Evolutionary conservation across 768 basidiomycete genomes (phyloP), one percentile per base, ranked within the genome.

Genomic region (Mycena rosella): DNA sequence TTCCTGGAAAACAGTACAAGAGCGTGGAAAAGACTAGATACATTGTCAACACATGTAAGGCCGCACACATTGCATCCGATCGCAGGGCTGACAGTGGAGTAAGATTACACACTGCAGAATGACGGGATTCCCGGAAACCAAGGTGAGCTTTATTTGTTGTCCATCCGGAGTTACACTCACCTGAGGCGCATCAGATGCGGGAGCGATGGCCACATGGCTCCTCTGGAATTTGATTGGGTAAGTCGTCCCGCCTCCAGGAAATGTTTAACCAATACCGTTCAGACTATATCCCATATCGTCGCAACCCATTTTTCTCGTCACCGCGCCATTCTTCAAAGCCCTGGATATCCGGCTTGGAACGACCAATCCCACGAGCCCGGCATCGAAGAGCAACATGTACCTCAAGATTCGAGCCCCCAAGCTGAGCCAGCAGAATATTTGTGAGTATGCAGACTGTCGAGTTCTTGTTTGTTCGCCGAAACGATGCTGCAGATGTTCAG

Each of bases 211-310:
- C 6, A 58, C 56, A 20, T 58, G 56, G 56, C 42, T 58, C 14
- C 24, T 58, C 26, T 58, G 56, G 56, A 58, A 58, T 32, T 58
- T 58, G 20, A 58, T 58, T 32, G 56, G 56, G 56, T 58, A 42
- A 26, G 22, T 2, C 22, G 17, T 38, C 11, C 24, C 13, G 38
- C 7, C 24, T 15, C 20, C 27, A 44, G n/a, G 2, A 18, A n/a
- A 44, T 20, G n/a, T n/a, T 5, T 44, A 52, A 52, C 32, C 8
- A 29, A 20, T 34, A 13, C 26, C 18, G 22, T 34, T 32, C 30
- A 58, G 56, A 10, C 42, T 58, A 32, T 58, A 58, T 29, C 56
- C 56, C 26, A 45, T 58, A 18, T 58, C 56, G 40, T 58, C 56
- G 36, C 56, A 58, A 27, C 56, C 56, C 10, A 58, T 58, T 20